Evolutionary conservation across 768 basidiomycete genomes (phyloP).

Genomic region (Collybia sordida): DNA sequence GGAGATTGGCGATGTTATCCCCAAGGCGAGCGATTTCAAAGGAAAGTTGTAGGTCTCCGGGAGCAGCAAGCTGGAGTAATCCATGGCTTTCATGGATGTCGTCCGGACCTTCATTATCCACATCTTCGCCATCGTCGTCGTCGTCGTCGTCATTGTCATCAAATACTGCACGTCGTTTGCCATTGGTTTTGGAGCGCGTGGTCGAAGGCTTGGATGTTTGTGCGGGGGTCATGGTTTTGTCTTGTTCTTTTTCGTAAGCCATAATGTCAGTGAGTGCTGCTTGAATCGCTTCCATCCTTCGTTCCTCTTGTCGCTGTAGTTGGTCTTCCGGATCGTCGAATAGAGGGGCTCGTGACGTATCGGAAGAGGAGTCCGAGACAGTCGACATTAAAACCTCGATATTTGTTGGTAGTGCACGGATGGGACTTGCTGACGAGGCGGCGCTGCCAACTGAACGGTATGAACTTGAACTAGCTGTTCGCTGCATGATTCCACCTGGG

Average conservation of each 20-base stretch:
- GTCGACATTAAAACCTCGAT: slow-evolving; percentile 87
- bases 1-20: slow-evolving; percentile 72
- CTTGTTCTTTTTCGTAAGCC: slow-evolving; percentile 66
- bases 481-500: slow-evolving; percentile 36
- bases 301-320: slow-evolving; percentile 67
- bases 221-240: slow-evolving; percentile 12
- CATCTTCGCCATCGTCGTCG: slow-evolving; percentile 50
- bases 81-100: slow-evolving; percentile 42
- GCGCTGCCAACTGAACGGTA: slow-evolving; percentile 29
- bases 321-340: slow-evolving; percentile 82
- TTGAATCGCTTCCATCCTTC: slow-evolving; percentile 94
- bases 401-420: slow-evolving; percentile 43
- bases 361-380: slow-evolving; percentile 46
- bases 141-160: slow-evolving; percentile 41
- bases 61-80: slow-evolving; percentile 76
- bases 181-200: slow-evolving; percentile 4
- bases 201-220: slow-evolving; percentile 1
- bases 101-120: slow-evolving; percentile 38
- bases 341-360: slow-evolving; percentile 67
- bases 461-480: slow-evolving; percentile 40
- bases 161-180: slow-evolving; percentile 30
- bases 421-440: slow-evolving; percentile 17
- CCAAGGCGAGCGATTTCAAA: slow-evolving; percentile 81
- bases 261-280: slow-evolving; percentile 97
- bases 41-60: slow-evolving; percentile 87